A percentile compares a stretch with the other conserved stretches of the same genome.
These are phyloP conservation scores for Begonia peltatifolia DNA, from an alignment of 306 rosid genomes.

Conservation along the genomic window DNA sequence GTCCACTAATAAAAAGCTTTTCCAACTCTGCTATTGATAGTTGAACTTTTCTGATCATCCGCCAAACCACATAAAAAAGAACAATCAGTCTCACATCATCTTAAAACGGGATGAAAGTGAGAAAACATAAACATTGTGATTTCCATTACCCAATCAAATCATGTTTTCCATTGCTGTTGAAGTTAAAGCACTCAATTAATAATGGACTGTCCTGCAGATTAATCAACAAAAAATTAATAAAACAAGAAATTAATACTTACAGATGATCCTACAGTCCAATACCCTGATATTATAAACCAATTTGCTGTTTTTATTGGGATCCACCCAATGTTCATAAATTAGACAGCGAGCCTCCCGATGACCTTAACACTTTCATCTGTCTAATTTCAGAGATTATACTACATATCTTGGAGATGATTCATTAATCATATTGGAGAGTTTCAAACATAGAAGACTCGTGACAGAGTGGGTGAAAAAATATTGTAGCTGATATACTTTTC, in stretches of 20 bases:
- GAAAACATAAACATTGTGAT: constrained; percentile 8
- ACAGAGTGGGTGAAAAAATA: neutral
- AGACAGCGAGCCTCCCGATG: no score
- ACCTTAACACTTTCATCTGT: no score
- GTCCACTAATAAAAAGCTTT: constrained; percentile 52
- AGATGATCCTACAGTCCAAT: constrained; percentile 6
- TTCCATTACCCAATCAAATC: constrained; percentile 88
- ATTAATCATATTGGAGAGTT: neutral
- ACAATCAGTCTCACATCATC: constrained; percentile 4
- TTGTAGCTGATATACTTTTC: neutral
- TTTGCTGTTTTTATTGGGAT: no score
- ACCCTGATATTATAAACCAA: no score
- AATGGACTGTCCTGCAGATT: constrained; percentile 68
- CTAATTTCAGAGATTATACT: no score
- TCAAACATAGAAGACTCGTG: no score
- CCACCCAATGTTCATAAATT: no score
- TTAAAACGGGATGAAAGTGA: constrained; percentile 4
- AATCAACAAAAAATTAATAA: constrained; percentile 19
- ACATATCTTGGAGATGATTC: no score
- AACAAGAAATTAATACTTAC: constrained; percentile 16
- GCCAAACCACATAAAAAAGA: constrained; percentile 10
- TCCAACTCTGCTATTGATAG: constrained; percentile 74
- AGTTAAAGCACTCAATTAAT: constrained; percentile 80
- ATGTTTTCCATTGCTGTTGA: constrained; percentile 83
- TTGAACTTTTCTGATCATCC: constrained; percentile 61